Evolutionary conservation across 2,329 filamentous ascomycete species (phyloP).

Genomic region (Hypoxylon sp.): DNA sequence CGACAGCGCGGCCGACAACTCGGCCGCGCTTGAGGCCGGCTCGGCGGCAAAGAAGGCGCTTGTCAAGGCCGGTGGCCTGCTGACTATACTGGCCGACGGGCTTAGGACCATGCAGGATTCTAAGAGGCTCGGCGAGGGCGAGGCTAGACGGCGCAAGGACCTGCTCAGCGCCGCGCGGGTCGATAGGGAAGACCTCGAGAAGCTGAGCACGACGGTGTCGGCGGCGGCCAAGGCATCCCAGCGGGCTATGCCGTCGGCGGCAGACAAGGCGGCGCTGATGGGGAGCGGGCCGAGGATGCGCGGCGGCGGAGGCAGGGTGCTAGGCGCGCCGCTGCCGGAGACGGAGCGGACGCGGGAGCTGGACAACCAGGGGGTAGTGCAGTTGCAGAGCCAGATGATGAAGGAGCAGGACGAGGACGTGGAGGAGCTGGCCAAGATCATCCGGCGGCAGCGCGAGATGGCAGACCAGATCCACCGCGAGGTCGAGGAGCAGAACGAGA

Average conservation of each 20-base stretch:
- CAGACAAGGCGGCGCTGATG: slow-evolving; percentile 61
- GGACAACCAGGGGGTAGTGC: slow-evolving; percentile 77
- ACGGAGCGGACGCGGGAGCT: slow-evolving; percentile 79
- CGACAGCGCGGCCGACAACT: slow-evolving; percentile 64
- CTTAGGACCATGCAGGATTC: slow-evolving; percentile 64
- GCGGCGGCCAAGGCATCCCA: slow-evolving; percentile 52
- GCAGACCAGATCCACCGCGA: slow-evolving; percentile 79
- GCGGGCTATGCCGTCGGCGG: slow-evolving; percentile 56
- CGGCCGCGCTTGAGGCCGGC: slow-evolving; percentile 65
- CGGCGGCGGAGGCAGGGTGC: slow-evolving; percentile 73
- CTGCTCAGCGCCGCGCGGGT: slow-evolving; percentile 73
- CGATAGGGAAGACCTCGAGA: slow-evolving; percentile 79
- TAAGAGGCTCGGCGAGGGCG: slow-evolving; percentile 72
- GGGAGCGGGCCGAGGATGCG: slow-evolving; percentile 50
- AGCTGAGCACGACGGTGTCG: slow-evolving; percentile 66
- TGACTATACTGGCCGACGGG: slow-evolving; percentile 71
- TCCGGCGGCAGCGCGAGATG: slow-evolving; percentile 78
- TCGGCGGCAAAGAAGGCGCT: slow-evolving; percentile 78
- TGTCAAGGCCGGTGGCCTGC: slow-evolving; percentile 70
- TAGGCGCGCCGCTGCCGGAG: slow-evolving; percentile 76
- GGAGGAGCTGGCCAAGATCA: slow-evolving; percentile 71
- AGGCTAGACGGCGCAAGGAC: slow-evolving; percentile 75
- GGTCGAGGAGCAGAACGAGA: slow-evolving; percentile 73
- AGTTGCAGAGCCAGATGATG: slow-evolving; percentile 78
- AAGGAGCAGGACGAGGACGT: slow-evolving; percentile 77